Evolutionary conservation across 371 early-diverging fungal species (phyloP).

Genomic region (Mucor ambiguus): DNA sequence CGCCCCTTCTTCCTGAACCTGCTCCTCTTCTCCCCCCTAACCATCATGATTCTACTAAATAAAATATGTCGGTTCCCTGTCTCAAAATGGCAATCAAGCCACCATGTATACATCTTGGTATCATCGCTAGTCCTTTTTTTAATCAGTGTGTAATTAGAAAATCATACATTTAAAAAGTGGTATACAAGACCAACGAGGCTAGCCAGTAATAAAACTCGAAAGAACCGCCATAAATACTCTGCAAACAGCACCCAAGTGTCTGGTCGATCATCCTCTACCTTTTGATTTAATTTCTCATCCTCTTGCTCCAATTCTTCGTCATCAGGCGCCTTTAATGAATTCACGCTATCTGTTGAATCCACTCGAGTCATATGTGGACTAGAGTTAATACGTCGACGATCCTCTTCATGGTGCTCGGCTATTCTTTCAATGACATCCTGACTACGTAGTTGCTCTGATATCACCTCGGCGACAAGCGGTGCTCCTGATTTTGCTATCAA

Average conservation of each 20-base stretch:
- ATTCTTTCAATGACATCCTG: conserved; percentile 49
- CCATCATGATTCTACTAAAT: background rate
- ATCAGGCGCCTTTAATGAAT: conserved; percentile 15
- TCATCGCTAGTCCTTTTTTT: background rate
- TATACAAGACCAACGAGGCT: conserved; percentile 43
- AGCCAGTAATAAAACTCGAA: conserved; percentile 41
- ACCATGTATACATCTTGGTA: background rate
- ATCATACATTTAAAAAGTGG: conserved; percentile 26
- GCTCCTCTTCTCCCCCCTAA: background rate
- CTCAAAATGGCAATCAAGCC: conserved; percentile 17
- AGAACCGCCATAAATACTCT: conserved; percentile 47
- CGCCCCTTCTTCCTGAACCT: conserved; percentile 1
- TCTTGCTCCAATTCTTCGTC: conserved; percentile 6
- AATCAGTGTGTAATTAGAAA: conserved; percentile 12
- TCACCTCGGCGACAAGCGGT: conserved; percentile 43
- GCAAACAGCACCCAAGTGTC: conserved; percentile 26
- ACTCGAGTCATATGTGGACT: conserved; percentile 9
- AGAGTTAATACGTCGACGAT: conserved; percentile 6
- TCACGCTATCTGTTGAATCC: conserved; percentile 10
- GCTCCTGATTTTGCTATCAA: conserved; percentile 46
- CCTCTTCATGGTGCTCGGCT: conserved; percentile 42
- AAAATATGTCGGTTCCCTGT: background rate
- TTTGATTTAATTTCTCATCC: background rate
- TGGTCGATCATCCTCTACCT: background rate
- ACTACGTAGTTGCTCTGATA: conserved; percentile 45